Evolutionary conservation across 75 land plant species (phyloP).

Genomic region (Cupressus sempervirens): DNA sequence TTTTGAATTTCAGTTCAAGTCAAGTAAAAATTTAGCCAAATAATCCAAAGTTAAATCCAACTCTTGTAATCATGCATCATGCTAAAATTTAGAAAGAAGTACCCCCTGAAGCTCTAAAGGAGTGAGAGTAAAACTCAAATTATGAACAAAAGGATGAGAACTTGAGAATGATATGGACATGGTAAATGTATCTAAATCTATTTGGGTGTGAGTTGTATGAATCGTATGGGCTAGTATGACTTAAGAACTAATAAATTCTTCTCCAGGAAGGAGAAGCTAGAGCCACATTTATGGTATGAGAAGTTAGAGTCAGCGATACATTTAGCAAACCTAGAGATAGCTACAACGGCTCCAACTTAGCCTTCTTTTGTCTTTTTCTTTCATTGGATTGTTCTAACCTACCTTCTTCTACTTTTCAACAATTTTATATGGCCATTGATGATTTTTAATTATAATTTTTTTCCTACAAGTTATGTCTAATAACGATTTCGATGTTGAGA

Average conservation of each 20-base stretch:
- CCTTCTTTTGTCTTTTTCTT: slow-evolving; percentile 38
- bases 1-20: too few species aligned
- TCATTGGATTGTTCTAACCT: neutral
- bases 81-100: too few species aligned
- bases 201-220: slow-evolving; percentile 29
- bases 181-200: slow-evolving; percentile 76
- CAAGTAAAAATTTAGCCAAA: too few species aligned
- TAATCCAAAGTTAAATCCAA: too few species aligned
- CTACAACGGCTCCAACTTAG: slow-evolving; percentile 55
- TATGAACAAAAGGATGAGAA: too few species aligned
- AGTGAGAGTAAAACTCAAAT: too few species aligned
- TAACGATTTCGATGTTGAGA: too few species aligned
- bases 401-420: neutral
- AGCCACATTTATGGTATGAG: slow-evolving; percentile 9
- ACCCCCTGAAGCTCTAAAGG: too few species aligned
- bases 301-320: slow-evolving; percentile 36
- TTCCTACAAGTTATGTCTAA: too few species aligned
- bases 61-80: too few species aligned
- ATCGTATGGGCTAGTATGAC: slow-evolving; percentile 21
- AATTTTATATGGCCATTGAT: too few species aligned
- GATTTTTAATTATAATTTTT: too few species aligned
- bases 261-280: slow-evolving; percentile 31
- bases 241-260: slow-evolving; percentile 50
- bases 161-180: slow-evolving; percentile 77
- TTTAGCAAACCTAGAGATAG: slow-evolving; percentile 76